Evolutionary conservation across 805 yeast species (phyloP), one percentile per base, ranked within the genome.

Genomic region (Metschnikowia borealis): DNA sequence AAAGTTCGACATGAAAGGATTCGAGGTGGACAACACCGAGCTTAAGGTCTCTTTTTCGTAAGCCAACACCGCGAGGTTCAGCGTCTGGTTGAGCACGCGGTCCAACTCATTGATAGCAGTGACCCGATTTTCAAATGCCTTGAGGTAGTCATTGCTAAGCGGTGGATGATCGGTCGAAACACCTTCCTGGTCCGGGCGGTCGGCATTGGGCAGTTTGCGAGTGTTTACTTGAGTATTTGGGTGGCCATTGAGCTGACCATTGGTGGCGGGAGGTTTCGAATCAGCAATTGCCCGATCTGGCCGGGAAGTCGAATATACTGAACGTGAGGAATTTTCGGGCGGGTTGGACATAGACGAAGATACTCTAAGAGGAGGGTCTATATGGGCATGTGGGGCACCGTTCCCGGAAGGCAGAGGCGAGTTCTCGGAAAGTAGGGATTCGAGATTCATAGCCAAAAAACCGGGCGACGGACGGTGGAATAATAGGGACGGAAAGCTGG

Each of bases 1-100:
- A 53, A 65, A 70, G 53, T 66, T 69, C 43, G 63, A 49, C 11
- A 71, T 59, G 20, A 67, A 44, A 18, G 61, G 59, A 44, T 62
- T 57, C 20, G 69, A 57, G 34, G 58, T 15, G 39, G 54, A 44
- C 49, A 56, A 46, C 44, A 56, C 41, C 32, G 57, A 35, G 21
- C 39, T 44, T 38, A 54, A 40, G 23, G 47, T 47, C 20, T 48
- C 52, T 31, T 40, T 50, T 50, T 48, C 60, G 49, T 44, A 57
- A 42, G 60, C 55, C 34, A 65, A 48, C 17, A 62, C 54, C 44
- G 53, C 47, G 39, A 60, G 48, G 48, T 57, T 57, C 54, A 53
- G 54, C 21, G 59, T 50, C 8, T 40, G 53, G 6, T 50, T 35
- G 31, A 54, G 46, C 32, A 53, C 42, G 43, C 34, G 42, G 45